These are phyloP conservation scores for Tuber brumale DNA, from an alignment of 495 filamentous ascomycete genomes.

Conservation along the genomic window DNA sequence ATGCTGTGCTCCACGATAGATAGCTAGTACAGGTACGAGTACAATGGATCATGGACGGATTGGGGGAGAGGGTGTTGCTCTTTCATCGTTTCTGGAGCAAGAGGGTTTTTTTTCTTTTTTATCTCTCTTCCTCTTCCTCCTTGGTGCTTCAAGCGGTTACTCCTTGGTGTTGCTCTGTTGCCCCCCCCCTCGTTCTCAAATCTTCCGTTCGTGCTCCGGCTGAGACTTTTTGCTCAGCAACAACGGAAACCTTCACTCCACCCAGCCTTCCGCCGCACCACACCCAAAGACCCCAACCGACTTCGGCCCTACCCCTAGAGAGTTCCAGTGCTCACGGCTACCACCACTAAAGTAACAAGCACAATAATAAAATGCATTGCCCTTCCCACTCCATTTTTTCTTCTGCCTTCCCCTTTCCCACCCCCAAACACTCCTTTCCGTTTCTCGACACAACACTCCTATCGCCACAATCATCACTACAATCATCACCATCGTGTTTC, in stretches of 20 bases:
- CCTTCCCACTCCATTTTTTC: constrained; percentile 37
- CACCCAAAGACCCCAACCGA: constrained; percentile 39
- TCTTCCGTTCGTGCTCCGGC: constrained; percentile 15
- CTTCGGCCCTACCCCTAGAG: constrained; percentile 40
- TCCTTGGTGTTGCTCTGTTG: constrained; percentile 3
- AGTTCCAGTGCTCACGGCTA: constrained; percentile 41
- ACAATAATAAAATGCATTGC: constrained; percentile 42
- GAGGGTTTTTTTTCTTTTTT: neutral
- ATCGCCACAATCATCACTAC: constrained; percentile 27
- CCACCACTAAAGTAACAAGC: constrained; percentile 42
- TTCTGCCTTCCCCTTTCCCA: constrained; percentile 21
- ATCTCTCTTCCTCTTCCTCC: neutral
- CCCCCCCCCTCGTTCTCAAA: neutral
- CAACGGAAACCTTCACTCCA: constrained; percentile 36
- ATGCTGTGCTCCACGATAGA: neutral
- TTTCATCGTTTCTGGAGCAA: neutral
- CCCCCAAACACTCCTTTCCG: constrained; percentile 25
- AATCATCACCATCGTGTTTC: constrained; percentile 20
- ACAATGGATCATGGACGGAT: neutral
- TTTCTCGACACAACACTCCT: constrained; percentile 8
- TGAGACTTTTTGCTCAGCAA: constrained; percentile 34
- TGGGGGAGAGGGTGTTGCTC: neutral
- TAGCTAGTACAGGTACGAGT: neutral
- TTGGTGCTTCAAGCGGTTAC: neutral
- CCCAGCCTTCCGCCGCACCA: constrained; percentile 16